A percentile compares a stretch with the other conserved stretches of the same genome.
Evolutionary conservation across 2,329 filamentous ascomycete species (phyloP).

Genomic region (Phaeophleospora eucalypticola): DNA sequence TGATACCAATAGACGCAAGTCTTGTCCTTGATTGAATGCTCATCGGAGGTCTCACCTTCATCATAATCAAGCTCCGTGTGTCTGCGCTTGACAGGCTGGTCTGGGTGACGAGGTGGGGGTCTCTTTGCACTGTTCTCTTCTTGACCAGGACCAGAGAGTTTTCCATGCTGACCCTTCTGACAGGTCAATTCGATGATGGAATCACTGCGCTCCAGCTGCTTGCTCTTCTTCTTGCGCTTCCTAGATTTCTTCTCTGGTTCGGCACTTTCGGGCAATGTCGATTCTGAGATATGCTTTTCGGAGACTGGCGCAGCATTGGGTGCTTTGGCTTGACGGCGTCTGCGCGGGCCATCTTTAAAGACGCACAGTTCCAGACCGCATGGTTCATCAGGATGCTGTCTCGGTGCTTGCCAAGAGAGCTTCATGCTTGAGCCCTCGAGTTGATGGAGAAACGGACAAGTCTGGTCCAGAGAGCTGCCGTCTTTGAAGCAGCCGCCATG

Average conservation of each 20-base stretch:
- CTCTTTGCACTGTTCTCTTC: not conserved
- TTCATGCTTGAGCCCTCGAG: not conserved
- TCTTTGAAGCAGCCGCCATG: slow-evolving; percentile 1
- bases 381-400: not conserved
- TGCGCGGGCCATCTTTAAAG: not conserved
- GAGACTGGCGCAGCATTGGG: not conserved
- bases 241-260: not conserved
- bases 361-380: slow-evolving; percentile 1
- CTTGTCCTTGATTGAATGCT: not conserved
- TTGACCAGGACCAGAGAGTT: not conserved
- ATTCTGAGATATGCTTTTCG: too few relatives aligned
- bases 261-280: too few relatives aligned
- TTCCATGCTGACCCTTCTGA: too few relatives aligned
- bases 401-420: not conserved
- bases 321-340: not conserved
- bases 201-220: too few relatives aligned
- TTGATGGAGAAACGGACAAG: slow-evolving; percentile 2
- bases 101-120: not conserved
- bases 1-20: slow-evolving; percentile 12
- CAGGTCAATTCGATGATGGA: too few relatives aligned
- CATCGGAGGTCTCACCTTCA: not conserved
- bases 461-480: not conserved
- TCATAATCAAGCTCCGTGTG: not conserved
- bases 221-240: not conserved
- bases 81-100: not conserved